Percentiles rank a stretch among this genome's conserved stretches.
Conservation (phyloP, 2,329 filamentous ascomycete species). For the Phyllachora maydis region DNA sequence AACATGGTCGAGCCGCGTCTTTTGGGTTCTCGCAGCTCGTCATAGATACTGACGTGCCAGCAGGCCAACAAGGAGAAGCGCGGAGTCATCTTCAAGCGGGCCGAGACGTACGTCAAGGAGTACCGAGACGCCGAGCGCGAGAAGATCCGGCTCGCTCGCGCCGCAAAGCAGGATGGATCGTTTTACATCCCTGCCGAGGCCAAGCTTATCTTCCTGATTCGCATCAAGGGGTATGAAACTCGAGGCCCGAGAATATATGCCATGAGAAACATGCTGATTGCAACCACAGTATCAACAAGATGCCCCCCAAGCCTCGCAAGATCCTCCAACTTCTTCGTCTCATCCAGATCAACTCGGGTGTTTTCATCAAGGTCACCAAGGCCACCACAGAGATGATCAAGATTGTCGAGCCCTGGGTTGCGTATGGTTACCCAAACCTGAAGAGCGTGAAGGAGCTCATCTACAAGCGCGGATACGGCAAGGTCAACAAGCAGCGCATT, state of each 20-base stretch:
- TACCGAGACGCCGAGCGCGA: conserved; percentile 97
- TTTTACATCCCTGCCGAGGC: conserved; percentile 90
- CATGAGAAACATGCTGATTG: conserved; percentile 3
- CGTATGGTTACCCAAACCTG: conserved; percentile 98
- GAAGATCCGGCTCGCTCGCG: conserved; percentile 81
- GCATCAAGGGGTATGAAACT: conserved; percentile 92
- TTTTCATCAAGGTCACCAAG: conserved; percentile 96
- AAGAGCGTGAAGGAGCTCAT: conserved; percentile 98
- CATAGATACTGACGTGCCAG: too few relatives aligned
- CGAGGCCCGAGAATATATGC: conserved; percentile 2
- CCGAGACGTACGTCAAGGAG: conserved; percentile 99
- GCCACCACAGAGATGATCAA: conserved; percentile 94
- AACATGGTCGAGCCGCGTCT: conserved; percentile 5
- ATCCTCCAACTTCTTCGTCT: conserved; percentile 98
- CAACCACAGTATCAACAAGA: conserved; percentile 98
- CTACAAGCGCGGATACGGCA: conserved; percentile 99
- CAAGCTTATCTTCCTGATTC: conserved; percentile 93
- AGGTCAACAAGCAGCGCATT: conserved; percentile 95
- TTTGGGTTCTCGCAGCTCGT: too few relatives aligned
- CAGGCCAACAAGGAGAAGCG: conserved; percentile 99
- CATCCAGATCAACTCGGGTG: conserved; percentile 99
- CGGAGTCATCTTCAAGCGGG: conserved; percentile 97
- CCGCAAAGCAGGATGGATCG: conserved; percentile 78
- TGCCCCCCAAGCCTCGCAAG: conserved; percentile 99
- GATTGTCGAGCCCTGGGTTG: conserved; percentile 96